Percentiles rank a stretch among this genome's conserved stretches.
Conservation (phyloP, 2,329 filamentous ascomycete species). For the Fusarium bulbicola region DNA sequence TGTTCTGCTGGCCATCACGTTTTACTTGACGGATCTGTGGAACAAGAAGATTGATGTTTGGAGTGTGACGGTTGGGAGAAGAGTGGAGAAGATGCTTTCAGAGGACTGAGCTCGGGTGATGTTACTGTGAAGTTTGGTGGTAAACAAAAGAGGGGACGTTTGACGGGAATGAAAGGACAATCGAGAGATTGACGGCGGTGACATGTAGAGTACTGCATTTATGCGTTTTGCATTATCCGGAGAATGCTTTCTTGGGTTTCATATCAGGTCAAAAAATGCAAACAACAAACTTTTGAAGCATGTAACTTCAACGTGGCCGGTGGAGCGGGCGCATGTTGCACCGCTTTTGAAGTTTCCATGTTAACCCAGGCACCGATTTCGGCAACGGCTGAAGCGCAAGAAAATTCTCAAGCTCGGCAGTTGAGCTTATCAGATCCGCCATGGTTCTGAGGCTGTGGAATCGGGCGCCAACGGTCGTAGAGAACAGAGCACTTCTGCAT, state of each 20-base stretch:
- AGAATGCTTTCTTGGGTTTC: background rate
- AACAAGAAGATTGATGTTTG: conserved; percentile 49
- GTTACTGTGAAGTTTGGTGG: background rate
- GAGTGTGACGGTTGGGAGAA: conserved; percentile 50
- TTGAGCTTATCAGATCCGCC: too few species aligned
- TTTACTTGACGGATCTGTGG: conserved; percentile 50
- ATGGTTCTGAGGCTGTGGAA: too few species aligned
- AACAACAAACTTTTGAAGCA: background rate
- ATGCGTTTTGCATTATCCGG: background rate
- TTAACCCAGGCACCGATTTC: background rate
- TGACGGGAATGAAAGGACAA: background rate
- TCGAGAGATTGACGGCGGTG: background rate
- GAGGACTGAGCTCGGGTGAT: conserved; percentile 8
- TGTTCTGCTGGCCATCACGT: conserved; percentile 42
- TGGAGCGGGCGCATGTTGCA: background rate
- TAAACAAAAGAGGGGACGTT: background rate
- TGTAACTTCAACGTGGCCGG: background rate
- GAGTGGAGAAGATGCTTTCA: conserved; percentile 42
- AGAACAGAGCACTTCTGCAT: background rate
- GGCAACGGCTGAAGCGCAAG: background rate
- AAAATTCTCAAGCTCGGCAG: background rate
- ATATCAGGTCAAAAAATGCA: background rate
- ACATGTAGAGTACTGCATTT: background rate
- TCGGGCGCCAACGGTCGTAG: too few species aligned
- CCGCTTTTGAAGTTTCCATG: background rate